Base-by-base conservation (phyloP, 352 stramenopile species). In the Pythium monospermum region DNA sequence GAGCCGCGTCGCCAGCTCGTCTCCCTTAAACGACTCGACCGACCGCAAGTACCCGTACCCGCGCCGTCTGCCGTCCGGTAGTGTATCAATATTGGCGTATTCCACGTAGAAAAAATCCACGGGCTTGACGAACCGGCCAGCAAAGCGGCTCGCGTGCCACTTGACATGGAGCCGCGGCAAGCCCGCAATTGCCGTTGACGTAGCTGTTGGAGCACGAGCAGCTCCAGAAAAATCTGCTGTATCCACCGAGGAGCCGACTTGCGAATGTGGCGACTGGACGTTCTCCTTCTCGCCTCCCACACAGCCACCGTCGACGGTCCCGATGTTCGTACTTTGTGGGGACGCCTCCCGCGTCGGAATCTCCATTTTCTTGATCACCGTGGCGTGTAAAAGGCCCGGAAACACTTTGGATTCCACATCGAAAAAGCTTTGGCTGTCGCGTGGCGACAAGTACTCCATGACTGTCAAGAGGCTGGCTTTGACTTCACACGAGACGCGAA, bases 91-190 rank as follows among this genome's bases (percentile, higher is more conserved):
- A 46, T 90, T 90, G 33, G 80, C 75, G 25, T 91, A 94, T 62
- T 94, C 83, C 31, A 92, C 78, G 57, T 92, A 94, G 49, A 91
- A 88, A 38, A 94, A 90, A 46, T 94, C 83, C 11, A 89, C 67
- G 28, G 81, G 80, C 55, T 91, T 92, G 36, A 89, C 79, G 28
- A 92, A 89, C 1, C 81, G 73, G 0, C 81, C 82, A 2, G 81
- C 81, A 31, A 94, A 88, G 18, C 81, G 77, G 59, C 77, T 90
- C 36, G 81, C 83, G 56, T 92, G 83, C 83, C 83, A 94, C 54
- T 94, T 94, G 41, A 94, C 76, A 46, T 86, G 71, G 27, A 91
- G 62, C 16, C 83, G 73, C 12, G 81, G 83, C 31, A 90, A 87
- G n/a, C n/a, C n/a, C n/a, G n/a, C n/a, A n/a, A n/a, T n/a, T n/a